Base-by-base conservation (phyloP, 768 basidiomycete genomes). In the Pleurotus eryngii region DNA sequence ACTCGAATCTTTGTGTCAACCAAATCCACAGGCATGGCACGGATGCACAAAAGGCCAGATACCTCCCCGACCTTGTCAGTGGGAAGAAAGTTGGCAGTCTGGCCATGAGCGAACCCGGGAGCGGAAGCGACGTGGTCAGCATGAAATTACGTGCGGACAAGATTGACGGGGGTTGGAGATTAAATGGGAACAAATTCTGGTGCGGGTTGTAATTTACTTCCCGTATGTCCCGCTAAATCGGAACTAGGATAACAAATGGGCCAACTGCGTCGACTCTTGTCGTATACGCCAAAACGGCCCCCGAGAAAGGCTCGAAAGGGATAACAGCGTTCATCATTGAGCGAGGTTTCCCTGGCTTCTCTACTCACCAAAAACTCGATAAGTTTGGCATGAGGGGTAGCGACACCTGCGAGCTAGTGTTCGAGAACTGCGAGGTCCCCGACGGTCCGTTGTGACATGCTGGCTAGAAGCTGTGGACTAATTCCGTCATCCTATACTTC, bases 351-450 rank as follows among this genome's bases (percentile, higher is more conserved):
- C 70, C 80, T 43, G 95, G 93, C 1, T 95, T 95, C 71, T 92
- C 92, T 5, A 90, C 92, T 0, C 88, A 89, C 62, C 91, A 89
- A 58, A 94, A 95, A 64, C 77, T 98, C 18, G 95, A 98, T 70
- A 98, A 98, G 70, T 86, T 97, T 66, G 95, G 95, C 1, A 98
- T 98, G 95, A 77, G 95, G 63, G 95, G 95, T 39, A 92, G 90
- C 59, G 94, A 97, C 64, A 98, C 95, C 2, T 93, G 92, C 61
- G 95, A 98, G 67, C 74, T 97, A 20, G 85, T 95, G 17, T 97
- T 98, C 58, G 92, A 96, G 62, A 81, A 92, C 63, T 95, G 93
- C 63, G 82, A 88, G 63, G 89, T 98, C 3, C 93, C 95, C 1
- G 85, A 90, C 67, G 90, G 93, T 93, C 55, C 49, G 76, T 59